These are phyloP conservation scores for Pistacia vera DNA, from an alignment of 345 rosid genomes.

Conservation along the genomic window DNA sequence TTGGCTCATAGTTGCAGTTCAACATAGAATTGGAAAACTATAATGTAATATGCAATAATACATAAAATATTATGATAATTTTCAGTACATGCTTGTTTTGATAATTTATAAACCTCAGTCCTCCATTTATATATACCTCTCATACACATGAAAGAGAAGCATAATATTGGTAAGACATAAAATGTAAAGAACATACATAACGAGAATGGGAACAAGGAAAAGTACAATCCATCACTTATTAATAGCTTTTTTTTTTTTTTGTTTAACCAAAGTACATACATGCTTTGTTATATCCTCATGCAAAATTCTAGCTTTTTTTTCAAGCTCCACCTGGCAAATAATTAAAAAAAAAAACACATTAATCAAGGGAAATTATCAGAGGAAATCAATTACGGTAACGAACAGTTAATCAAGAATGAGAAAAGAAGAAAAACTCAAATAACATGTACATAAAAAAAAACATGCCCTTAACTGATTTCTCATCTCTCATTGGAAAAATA, in stretches of 20 bases:
- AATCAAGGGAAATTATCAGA: constrained; percentile 16
- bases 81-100: no score
- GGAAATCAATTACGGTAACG: neutral
- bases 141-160: neutral
- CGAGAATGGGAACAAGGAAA: neutral
- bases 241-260: constrained; percentile 5
- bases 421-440: neutral
- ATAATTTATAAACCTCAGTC: no score
- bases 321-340: constrained; percentile 60
- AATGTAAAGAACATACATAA: neutral
- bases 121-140: neutral
- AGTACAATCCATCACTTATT: neutral
- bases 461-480: no score
- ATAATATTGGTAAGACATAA: neutral
- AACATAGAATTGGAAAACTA: constrained; percentile 7
- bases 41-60: neutral
- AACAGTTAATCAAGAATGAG: neutral
- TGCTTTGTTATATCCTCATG: constrained; percentile 79
- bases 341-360: constrained; percentile 14
- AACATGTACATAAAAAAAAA: neutral
- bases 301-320: constrained; percentile 59
- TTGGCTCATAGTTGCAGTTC: neutral
- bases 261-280: constrained; percentile 46
- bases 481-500: neutral
- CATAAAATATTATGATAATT: no score